Percentiles rank a stretch among this genome's conserved stretches.
These are phyloP conservation scores for Fusarium nodosum DNA, from an alignment of 2,329 filamentous ascomycete species.

Conservation along the genomic window DNA sequence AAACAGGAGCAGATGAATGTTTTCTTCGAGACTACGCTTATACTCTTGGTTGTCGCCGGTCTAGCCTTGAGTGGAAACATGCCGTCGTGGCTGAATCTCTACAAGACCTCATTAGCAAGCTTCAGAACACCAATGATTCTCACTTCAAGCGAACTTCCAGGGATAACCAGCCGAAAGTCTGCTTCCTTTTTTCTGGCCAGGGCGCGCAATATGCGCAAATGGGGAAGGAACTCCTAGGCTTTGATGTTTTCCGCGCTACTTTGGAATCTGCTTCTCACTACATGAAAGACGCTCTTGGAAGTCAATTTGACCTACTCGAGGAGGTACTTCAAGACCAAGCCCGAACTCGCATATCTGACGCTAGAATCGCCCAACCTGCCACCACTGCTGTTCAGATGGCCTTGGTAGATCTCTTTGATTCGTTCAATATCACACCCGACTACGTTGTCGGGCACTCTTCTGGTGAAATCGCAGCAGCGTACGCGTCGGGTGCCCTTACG, in stretches of 20 bases:
- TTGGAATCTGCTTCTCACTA: slow-evolving; percentile 54
- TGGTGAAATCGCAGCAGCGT: slow-evolving; percentile 63
- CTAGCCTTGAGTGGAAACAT: slow-evolving; percentile 60
- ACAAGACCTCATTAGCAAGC: slow-evolving; percentile 52
- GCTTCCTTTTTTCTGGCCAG: slow-evolving; percentile 61
- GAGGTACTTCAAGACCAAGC: slow-evolving; percentile 53
- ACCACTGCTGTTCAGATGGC: slow-evolving; percentile 60
- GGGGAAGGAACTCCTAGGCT: slow-evolving; percentile 58
- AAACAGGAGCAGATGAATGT: slow-evolving; percentile 12
- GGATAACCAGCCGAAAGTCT: slow-evolving; percentile 51
- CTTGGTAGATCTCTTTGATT: slow-evolving; percentile 57
- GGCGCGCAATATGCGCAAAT: slow-evolving; percentile 60
- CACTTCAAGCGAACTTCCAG: slow-evolving; percentile 46
- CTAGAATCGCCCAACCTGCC: slow-evolving; percentile 58
- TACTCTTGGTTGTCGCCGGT: slow-evolving; percentile 61
- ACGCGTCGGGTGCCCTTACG: slow-evolving; percentile 55
- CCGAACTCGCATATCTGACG: slow-evolving; percentile 51
- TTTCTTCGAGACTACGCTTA: slow-evolving; percentile 61
- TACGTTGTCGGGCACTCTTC: slow-evolving; percentile 62
- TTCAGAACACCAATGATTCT: slow-evolving; percentile 41
- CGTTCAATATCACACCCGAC: slow-evolving; percentile 52
- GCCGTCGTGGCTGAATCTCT: slow-evolving; percentile 55
- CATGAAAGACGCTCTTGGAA: slow-evolving; percentile 50
- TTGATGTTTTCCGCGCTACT: slow-evolving; percentile 58
- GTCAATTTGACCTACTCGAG: slow-evolving; percentile 53